Evolutionary conservation across 129 eudicot genomes (phyloP), one percentile per base, ranked within the genome.

Genomic region (Deinandra increscens): DNA sequence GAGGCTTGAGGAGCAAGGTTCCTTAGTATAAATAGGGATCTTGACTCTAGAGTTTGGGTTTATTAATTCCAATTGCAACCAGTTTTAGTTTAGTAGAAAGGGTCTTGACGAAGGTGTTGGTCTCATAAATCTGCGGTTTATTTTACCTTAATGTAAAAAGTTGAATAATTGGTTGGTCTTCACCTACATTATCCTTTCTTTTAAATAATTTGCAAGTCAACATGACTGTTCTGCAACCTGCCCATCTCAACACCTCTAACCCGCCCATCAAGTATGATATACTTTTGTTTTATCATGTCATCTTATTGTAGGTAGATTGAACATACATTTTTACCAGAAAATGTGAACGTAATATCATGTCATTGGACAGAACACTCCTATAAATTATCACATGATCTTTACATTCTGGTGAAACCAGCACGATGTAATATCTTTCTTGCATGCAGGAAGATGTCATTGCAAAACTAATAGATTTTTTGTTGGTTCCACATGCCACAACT

Each of bases 401-500:
- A 36, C 19, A 18, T 33, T 73, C 38, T 75, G 73, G 60, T 43
- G 55, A 67, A 75, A 66, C 49, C 58, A 18, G 49, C 72, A 66
- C 66, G 79, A 58, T 44, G 18, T 54, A 29, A 75, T 37, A 38
- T 66, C 46, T 51, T 48, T 67, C 65, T 39, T 69, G 62, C 42
- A 26, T 23, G 73, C 88, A 93, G 99, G 99, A 93, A 76, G 97
- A 89, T 62, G 84, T 89, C 26, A 70, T 93, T 73, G 73, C 56
- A 9, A 93, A 87, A 86, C 84, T 93, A 81, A 59, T 93, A 18
- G 97, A 87, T 3, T 93, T 93, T 81, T 75, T 93, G 90, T 81
- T 77, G 75, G 81, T 84, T 43, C 99, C 99, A 66, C 87, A 83
- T 83, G 85, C 88, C 65, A 89, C 99, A 43, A 81, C 92, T 41